These are phyloP conservation scores for Herpetomonas tarakana DNA, from an alignment of 208 protist genomes.

Conservation along the genomic window DNA sequence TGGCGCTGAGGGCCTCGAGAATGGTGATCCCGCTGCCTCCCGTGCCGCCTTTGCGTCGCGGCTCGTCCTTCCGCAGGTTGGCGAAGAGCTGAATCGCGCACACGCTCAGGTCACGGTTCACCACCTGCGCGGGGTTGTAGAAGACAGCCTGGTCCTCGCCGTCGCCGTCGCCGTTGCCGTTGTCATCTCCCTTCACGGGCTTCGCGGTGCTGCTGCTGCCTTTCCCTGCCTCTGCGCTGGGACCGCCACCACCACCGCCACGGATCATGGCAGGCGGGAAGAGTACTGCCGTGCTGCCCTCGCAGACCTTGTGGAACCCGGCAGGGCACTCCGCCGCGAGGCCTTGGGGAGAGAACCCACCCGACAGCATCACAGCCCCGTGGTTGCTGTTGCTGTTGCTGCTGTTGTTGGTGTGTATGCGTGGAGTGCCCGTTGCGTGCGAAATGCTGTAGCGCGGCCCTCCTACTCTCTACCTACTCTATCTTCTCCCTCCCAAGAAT, in stretches of 20 bases:
- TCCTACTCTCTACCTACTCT: too few species aligned
- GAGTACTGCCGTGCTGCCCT: conserved; percentile 78
- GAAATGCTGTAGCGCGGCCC: too few species aligned
- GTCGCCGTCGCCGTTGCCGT: conserved; percentile 14
- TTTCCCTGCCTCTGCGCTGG: background rate
- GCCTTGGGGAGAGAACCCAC: conserved; percentile 56
- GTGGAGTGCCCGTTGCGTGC: too few species aligned
- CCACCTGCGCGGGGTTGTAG: conserved; percentile 97
- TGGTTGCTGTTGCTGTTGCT: too few species aligned
- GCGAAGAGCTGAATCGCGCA: conserved; percentile 90
- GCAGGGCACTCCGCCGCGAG: conserved; percentile 43
- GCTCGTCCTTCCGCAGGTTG: conserved; percentile 37
- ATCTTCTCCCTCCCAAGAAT: too few species aligned
- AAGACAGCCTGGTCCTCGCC: conserved; percentile 89
- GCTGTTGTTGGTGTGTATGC: too few species aligned
- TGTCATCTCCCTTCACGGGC: conserved; percentile 13
- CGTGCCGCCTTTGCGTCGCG: conserved; percentile 56
- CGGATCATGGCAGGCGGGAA: conserved; percentile 59
- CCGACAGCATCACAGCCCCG: conserved; percentile 54
- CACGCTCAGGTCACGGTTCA: conserved; percentile 98
- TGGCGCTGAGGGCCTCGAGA: conserved; percentile 97
- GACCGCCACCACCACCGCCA: background rate
- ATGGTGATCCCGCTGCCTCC: conserved; percentile 86
- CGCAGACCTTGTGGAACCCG: conserved; percentile 67
- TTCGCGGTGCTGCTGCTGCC: conserved; percentile 1